Percentiles rank a stretch among this genome's conserved stretches.
Conservation (phyloP, 257 asterid species). For the Craterostigma plantagineum region DNA sequence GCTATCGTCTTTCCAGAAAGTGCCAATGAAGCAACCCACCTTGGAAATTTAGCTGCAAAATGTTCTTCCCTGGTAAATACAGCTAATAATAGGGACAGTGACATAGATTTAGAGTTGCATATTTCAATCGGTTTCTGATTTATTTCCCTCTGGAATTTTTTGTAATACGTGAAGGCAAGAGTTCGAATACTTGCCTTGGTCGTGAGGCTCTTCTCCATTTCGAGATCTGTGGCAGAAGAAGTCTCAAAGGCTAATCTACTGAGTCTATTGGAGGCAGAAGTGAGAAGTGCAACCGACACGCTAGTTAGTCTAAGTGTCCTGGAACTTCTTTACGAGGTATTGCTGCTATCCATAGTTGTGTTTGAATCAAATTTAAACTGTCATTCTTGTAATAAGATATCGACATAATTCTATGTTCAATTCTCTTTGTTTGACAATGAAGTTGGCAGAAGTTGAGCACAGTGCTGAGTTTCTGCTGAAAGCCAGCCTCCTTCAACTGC, state of each 20-base stretch:
- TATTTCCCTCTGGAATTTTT: conserved; percentile 8
- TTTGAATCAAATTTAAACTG: not conserved
- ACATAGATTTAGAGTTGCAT: not conserved
- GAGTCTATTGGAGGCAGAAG: conserved; percentile 61
- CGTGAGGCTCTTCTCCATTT: conserved; percentile 81
- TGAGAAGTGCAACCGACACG: conserved; percentile 41
- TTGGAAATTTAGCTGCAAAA: conserved; percentile 37
- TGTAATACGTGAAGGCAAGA: conserved; percentile 43
- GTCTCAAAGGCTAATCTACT: conserved; percentile 58
- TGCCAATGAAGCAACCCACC: conserved; percentile 41
- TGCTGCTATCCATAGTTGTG: conserved; percentile 11
- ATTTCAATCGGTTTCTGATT: not conserved
- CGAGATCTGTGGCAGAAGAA: conserved; percentile 57
- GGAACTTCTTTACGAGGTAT: conserved; percentile 86
- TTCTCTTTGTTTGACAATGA: conserved; percentile 16
- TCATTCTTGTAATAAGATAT: not conserved
- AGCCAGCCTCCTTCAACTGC: conserved; percentile 59
- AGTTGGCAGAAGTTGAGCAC: conserved; percentile 81
- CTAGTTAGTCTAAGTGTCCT: conserved; percentile 62
- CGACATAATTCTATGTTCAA: not conserved
- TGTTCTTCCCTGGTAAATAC: conserved; percentile 64
- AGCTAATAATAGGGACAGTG: not conserved
- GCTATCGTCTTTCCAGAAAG: conserved; percentile 43
- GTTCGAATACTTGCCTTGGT: conserved; percentile 77
- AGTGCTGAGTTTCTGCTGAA: conserved; percentile 65